Evolutionary conservation across 1,139 yeast genomes (phyloP), one percentile per base, ranked within the genome.

Genomic region (Yamadazyma oceani): DNA sequence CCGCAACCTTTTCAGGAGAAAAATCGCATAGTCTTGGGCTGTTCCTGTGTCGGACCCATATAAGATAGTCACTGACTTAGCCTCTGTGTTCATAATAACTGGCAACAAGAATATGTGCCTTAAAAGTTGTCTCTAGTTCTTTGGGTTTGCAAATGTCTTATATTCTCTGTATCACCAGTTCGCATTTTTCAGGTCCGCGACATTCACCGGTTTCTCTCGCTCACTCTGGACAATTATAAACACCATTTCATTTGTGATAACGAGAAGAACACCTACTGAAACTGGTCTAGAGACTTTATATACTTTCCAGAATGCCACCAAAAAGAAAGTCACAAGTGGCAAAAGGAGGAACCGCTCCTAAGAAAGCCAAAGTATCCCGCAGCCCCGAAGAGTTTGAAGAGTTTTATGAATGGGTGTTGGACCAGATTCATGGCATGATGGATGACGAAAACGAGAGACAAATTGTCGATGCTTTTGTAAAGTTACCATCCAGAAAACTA

Each of bases 21-120:
- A 73, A 38, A 75, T 73, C 1, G 97, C 96, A 52, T 79, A 83
- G 51, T 92, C 97, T 51, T 85, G 88, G 1, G 96, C 78, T 50
- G 87, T 89, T 1, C 97, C 98, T 0, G 97, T 87, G 55, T 90
- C 97, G 1, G 96, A 84, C 0, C 97, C 97, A 57, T 85, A 90
- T 1, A 92, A 65, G 12, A 92, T 75, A 21, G 82, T 78, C 11
- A 85, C 46, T 8, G 44, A 31, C 5, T 39, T 42, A 22, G 37
- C 27, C 26, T 21, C 15, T 12, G 26, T 31, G 17, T 14, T 19
- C 12, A 16, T 9, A 17, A 17, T 13, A 13, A 13, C 12, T 13
- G 7, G 8, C 14, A 12, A 10, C 16, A 28, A 28, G 31, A 14
- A 13, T 28, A n/a, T n/a, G n/a, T n/a, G n/a, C n/a, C n/a, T n/a